These are phyloP conservation scores for Colletotrichum sp. DNA, from an alignment of 2,329 filamentous ascomycete species.

Conservation along the genomic window DNA sequence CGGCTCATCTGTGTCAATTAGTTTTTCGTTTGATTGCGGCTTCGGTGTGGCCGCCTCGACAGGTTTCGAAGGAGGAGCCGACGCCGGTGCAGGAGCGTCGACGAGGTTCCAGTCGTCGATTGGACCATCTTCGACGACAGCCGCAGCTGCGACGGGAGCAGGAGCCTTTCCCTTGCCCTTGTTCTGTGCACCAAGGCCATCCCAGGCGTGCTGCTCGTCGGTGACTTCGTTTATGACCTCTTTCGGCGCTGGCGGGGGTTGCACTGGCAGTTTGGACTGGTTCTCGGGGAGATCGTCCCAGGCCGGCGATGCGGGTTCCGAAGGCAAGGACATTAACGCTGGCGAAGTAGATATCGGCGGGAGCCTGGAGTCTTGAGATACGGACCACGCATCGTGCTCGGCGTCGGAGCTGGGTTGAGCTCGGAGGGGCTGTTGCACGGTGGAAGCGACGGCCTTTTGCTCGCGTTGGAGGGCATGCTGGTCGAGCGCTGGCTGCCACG, in stretches of 20 bases:
- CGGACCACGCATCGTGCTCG: slow-evolving; percentile 37
- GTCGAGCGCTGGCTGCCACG: slow-evolving; percentile 45
- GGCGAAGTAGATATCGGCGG: slow-evolving; percentile 22
- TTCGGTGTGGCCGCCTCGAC: background rate
- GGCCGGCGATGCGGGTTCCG: slow-evolving; percentile 38
- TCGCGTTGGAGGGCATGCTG: slow-evolving; percentile 7
- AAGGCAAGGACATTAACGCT: slow-evolving; percentile 35
- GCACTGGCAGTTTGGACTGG: slow-evolving; percentile 23
- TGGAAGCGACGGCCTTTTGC: background rate
- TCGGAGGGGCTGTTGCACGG: background rate
- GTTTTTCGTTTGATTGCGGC: background rate
- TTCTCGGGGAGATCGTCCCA: slow-evolving; percentile 41
- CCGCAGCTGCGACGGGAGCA: slow-evolving; percentile 22
- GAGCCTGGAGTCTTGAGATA: slow-evolving; percentile 14
- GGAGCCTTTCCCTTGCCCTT: slow-evolving; percentile 48
- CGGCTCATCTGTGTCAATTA: background rate
- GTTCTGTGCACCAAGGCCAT: slow-evolving; percentile 44
- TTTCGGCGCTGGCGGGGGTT: slow-evolving; percentile 25
- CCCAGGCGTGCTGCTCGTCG: slow-evolving; percentile 55
- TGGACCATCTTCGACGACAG: slow-evolving; percentile 22
- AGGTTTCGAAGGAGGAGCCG: background rate
- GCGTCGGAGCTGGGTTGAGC: slow-evolving; percentile 1
- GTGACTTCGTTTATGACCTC: slow-evolving; percentile 36
- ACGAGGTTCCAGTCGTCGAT: slow-evolving; percentile 57
- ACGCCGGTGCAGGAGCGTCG: background rate